Conservation (phyloP, 345 rosid genomes). For the Salix dunnii region DNA sequence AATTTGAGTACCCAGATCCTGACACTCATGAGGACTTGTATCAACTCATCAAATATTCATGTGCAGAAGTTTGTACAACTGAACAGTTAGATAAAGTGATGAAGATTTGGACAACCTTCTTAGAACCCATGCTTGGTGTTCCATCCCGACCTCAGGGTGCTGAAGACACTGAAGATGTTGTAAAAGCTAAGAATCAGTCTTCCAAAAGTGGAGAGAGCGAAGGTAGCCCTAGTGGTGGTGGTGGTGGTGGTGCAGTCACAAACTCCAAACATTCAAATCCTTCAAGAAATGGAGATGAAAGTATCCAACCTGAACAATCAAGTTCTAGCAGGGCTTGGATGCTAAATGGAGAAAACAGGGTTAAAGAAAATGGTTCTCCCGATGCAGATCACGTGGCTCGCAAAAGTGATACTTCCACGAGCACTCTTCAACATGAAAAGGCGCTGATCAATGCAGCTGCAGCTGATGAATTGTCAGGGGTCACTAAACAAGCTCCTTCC, state of each 20-base stretch:
- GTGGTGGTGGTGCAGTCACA: constrained; percentile 34
- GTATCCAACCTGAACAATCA: constrained; percentile 50
- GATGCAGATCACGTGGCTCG: constrained; percentile 30
- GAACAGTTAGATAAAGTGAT: constrained; percentile 86
- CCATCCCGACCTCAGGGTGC: constrained; percentile 81
- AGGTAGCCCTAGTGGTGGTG: constrained; percentile 46
- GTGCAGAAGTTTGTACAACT: constrained; percentile 85
- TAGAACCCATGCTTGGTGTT: constrained; percentile 82
- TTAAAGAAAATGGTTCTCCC: constrained; percentile 44
- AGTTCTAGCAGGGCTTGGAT: constrained; percentile 49
- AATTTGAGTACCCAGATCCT: constrained; percentile 71
- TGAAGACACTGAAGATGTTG: constrained; percentile 76
- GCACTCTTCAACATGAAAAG: constrained; percentile 46
- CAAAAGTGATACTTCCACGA: constrained; percentile 35
- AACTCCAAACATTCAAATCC: constrained; percentile 51
- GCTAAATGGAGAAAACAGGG: constrained; percentile 50
- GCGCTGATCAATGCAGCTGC: constrained; percentile 37
- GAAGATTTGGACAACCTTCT: constrained; percentile 89
- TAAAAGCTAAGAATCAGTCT: constrained; percentile 52
- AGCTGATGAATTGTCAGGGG: constrained; percentile 47
- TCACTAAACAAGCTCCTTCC: constrained; percentile 40
- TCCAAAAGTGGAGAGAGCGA: constrained; percentile 56
- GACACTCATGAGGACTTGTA: constrained; percentile 88
- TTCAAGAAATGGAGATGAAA: constrained; percentile 51
- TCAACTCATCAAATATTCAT: constrained; percentile 89